phyloP scores from a whole-genome alignment of 2,329 filamentous ascomycete species.

The Aspergillus piperis region DNA sequence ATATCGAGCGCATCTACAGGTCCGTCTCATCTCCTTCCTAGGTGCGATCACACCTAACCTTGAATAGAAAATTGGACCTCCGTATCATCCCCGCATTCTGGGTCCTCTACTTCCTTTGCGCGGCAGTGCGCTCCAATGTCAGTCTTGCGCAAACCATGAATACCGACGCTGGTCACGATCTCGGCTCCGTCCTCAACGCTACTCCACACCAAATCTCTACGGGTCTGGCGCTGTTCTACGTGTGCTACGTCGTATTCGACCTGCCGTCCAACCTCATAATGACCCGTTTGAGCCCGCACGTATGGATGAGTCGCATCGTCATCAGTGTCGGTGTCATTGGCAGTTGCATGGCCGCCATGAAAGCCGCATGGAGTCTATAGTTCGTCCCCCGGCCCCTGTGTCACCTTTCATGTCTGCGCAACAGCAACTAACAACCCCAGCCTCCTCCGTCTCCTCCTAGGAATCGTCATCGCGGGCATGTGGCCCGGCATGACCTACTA shows the following conservation, averaged over 20 bases:
- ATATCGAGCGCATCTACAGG: constrained; percentile 44
- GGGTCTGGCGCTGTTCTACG: constrained; percentile 84
- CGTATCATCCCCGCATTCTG: constrained; percentile 74
- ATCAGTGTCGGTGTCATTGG: constrained; percentile 84
- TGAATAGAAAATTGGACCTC: constrained; percentile 56
- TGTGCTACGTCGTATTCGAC: constrained; percentile 88
- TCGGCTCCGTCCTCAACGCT: constrained; percentile 70
- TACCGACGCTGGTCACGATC: constrained; percentile 66
- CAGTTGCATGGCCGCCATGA: constrained; percentile 78
- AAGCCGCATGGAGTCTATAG: constrained; percentile 82
- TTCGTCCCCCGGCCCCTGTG: constrained; percentile 39
- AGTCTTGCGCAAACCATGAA: constrained; percentile 97
- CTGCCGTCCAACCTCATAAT: constrained; percentile 86
- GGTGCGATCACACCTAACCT: not conserved
- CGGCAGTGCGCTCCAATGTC: constrained; percentile 87
- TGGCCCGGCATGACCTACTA: constrained; percentile 97
- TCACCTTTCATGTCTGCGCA: not conserved
- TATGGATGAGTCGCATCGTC: constrained; percentile 92
- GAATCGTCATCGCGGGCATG: constrained; percentile 87
- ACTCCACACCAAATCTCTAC: constrained; percentile 77
- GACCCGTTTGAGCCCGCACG: constrained; percentile 78
- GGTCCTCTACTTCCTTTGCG: constrained; percentile 88
- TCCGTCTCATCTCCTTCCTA: constrained; percentile 11
- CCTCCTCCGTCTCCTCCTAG: constrained; percentile 79
- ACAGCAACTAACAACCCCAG: constrained; percentile 19